Evolutionary conservation across 2,329 filamentous ascomycete genomes (phyloP), one percentile per base, ranked within the genome.

Genomic region (Diaporthe humulicola): DNA sequence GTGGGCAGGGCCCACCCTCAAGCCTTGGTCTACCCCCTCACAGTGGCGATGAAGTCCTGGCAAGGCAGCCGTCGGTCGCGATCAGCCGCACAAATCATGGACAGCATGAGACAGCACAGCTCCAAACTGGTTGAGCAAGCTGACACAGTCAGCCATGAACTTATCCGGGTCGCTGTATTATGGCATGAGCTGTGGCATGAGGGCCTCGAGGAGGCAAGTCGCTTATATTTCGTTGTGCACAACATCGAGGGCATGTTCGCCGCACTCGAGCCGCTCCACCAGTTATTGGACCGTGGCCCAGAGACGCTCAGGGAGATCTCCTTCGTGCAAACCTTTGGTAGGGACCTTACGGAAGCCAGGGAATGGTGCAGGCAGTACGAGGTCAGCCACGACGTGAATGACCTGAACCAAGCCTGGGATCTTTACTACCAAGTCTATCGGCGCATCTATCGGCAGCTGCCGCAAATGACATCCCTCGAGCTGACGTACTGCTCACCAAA

Each of bases 181-280:
- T 99, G 97, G 97, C 97, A 99, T 81, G 97, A 99, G 81, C 94
- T 98, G 78, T 99, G 97, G 97, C 97, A 99, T 78, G 97, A 99
- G 84, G 97, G 94, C 38, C 88, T 99, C 22, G 97, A 99, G 84
- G 97, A 99, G 86, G 97, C 97, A 1, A 98, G 95, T 42, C 91
- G 97, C 71, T 88, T 99, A 25, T 99, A 98, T 87, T 99, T 99
- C 84, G 97, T 96, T 75, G 96, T 98, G 80, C 94, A 97, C 81
- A 98, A 99, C 83, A 97, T 98, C 58, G 94, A 98, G 76, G 97
- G 96, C 81, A 99, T 99, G 97, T 97, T 99, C 83, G 90, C 92
- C 15, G 96, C 94, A 0, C 90, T 99, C 7, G 94, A 94, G 67
- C 97, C 97, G 9, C 88, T 99, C 33, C 97, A 99, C 82, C 94